These are phyloP conservation scores for Dactylellina sp. DNA, from an alignment of 2,329 filamentous ascomycete species.

Conservation along the genomic window DNA sequence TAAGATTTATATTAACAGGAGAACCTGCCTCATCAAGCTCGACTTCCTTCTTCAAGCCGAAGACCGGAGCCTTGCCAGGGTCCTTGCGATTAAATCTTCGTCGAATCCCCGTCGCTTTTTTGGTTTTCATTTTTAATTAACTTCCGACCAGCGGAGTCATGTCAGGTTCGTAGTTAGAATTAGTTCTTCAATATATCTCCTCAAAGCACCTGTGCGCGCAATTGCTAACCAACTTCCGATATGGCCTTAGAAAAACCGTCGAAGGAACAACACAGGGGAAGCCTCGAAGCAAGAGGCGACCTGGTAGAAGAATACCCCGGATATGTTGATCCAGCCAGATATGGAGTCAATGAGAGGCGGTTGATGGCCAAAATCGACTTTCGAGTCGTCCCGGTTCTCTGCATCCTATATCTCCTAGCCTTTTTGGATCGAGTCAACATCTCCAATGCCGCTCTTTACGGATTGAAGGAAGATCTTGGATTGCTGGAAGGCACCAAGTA, in stretches of 20 bases:
- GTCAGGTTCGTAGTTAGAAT: conserved; percentile 41
- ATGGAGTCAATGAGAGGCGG: conserved; percentile 67
- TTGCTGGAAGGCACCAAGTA: conserved; percentile 72
- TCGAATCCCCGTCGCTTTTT: conserved; percentile 26
- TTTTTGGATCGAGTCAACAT: conserved; percentile 83
- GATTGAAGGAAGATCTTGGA: conserved; percentile 72
- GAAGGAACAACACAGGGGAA: conserved; percentile 31
- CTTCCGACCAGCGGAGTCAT: conserved; percentile 24
- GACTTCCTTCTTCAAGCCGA: conserved; percentile 43
- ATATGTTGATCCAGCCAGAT: conserved; percentile 29
- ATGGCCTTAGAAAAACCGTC: conserved; percentile 46
- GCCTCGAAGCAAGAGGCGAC: conserved; percentile 41
- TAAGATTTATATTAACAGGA: conserved; percentile 50
- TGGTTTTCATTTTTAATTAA: conserved; percentile 14
- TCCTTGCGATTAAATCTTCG: conserved; percentile 50
- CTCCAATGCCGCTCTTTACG: conserved; percentile 78
- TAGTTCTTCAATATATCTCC: neutral
- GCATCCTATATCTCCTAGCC: conserved; percentile 77
- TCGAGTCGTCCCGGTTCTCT: conserved; percentile 78
- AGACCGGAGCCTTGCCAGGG: conserved; percentile 43
- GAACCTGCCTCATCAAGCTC: conserved; percentile 35
- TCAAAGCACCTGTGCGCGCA: too few relatives aligned
- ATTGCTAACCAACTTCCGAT: conserved; percentile 7
- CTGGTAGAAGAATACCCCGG: conserved; percentile 51
- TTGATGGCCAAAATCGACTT: conserved; percentile 78